Percentiles rank a stretch among this genome's conserved stretches.
These are phyloP conservation scores for Bauhinia variegata DNA, from an alignment of 306 rosid genomes.

Conservation along the genomic window DNA sequence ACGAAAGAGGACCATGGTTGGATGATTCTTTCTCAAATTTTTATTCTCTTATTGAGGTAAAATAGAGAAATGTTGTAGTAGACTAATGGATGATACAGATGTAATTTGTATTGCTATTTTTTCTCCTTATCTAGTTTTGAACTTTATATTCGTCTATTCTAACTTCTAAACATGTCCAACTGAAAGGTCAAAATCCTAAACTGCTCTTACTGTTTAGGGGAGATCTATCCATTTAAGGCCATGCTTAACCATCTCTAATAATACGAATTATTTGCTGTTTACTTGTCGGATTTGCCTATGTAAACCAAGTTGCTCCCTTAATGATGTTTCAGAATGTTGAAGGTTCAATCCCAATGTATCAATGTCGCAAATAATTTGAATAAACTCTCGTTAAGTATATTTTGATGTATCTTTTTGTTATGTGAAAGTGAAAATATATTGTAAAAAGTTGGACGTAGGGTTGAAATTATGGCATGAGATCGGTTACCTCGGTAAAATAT, in stretches of 20 bases:
- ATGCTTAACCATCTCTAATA: neutral
- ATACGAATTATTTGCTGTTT: slow-evolving; percentile 2
- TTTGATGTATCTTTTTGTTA: neutral
- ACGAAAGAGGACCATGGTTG: slow-evolving; percentile 93
- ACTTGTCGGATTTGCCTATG: neutral
- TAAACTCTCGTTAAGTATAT: neutral
- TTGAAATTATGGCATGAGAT: neutral
- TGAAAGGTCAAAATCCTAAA: slow-evolving; percentile 4
- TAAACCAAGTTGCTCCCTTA: too few species aligned
- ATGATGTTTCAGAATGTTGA: too few species aligned
- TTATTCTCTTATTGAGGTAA: slow-evolving; percentile 17
- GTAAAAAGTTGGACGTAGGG: neutral
- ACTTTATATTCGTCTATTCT: slow-evolving; percentile 7
- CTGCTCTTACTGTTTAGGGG: neutral
- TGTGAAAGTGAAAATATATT: neutral
- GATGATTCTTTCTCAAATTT: slow-evolving; percentile 48
- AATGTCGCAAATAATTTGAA: neutral
- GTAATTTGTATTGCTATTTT: slow-evolving; percentile 3
- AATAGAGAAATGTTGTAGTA: neutral
- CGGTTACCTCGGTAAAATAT: neutral
- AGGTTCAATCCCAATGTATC: too few species aligned
- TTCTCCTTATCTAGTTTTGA: slow-evolving; percentile 1
- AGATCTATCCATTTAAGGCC: neutral
- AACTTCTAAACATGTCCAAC: neutral
- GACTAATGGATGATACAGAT: slow-evolving; percentile 8